Evolutionary conservation across 805 yeast species (phyloP).

Genomic region (Yarrowia deformans): DNA sequence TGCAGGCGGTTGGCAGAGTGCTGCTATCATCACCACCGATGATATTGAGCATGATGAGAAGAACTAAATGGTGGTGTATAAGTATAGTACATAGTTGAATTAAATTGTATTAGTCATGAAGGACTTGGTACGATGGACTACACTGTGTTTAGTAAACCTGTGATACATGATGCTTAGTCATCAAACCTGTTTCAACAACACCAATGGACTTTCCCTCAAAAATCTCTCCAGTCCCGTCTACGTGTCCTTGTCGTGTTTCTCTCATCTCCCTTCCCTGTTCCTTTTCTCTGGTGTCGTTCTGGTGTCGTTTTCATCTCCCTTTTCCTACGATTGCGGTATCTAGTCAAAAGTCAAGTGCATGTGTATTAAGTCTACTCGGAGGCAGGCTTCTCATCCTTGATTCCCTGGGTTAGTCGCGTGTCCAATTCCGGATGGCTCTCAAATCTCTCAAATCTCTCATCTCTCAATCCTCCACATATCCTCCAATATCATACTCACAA

Average conservation of each 20-base stretch:
- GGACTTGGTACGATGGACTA: too few species aligned
- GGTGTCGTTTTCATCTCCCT: not conserved
- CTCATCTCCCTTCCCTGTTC: not conserved
- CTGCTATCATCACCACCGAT: constrained; percentile 56
- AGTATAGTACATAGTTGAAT: not conserved
- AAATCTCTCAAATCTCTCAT: not conserved
- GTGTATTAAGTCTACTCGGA: constrained; percentile 24
- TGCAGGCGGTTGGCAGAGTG: constrained; percentile 84
- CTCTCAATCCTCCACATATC: not conserved
- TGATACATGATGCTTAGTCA: not conserved
- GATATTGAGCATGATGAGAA: not conserved
- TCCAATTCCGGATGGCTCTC: not conserved
- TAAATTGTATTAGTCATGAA: too few species aligned
- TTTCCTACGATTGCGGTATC: constrained; percentile 8
- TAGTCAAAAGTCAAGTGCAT: constrained; percentile 17
- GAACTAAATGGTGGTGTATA: not conserved
- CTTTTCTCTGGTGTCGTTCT: not conserved
- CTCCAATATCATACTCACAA: constrained; percentile 19
- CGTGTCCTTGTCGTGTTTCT: not conserved
- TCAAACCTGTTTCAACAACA: not conserved
- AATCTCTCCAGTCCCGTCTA: not conserved
- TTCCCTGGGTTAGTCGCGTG: constrained; percentile 33
- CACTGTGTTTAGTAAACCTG: not conserved
- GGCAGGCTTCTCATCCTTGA: constrained; percentile 39
- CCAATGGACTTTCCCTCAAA: not conserved